Conservation (phyloP, 345 rosid genomes). For the Tarenaya hassleriana region DNA sequence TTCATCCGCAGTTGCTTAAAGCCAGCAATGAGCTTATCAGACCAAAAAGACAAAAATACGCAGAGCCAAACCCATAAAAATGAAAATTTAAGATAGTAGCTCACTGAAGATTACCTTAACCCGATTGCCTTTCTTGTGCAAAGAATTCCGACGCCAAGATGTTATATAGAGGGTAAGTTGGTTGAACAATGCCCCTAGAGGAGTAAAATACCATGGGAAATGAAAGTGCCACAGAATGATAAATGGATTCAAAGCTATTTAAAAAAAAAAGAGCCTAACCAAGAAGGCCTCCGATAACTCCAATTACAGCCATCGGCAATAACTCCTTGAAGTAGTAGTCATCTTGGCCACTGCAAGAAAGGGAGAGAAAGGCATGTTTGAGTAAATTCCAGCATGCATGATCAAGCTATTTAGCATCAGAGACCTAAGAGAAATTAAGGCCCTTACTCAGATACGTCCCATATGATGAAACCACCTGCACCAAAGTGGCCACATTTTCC, state of each 20-base stretch:
- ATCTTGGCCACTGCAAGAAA: slow-evolving; percentile 74
- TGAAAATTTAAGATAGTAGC: not conserved
- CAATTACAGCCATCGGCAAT: slow-evolving; percentile 97
- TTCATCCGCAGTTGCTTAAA: not conserved
- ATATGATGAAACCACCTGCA: slow-evolving; percentile 86
- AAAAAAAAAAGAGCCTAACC: slow-evolving; percentile 46
- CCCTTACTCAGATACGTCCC: slow-evolving; percentile 91
- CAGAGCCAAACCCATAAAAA: slow-evolving; percentile 10
- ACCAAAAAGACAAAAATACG: slow-evolving; percentile 9
- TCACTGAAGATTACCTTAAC: slow-evolving; percentile 53
- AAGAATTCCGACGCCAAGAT: slow-evolving; percentile 79
- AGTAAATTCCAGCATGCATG: slow-evolving; percentile 15
- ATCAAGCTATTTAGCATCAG: not conserved
- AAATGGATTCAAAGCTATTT: slow-evolving; percentile 11
- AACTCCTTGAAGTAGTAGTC: slow-evolving; percentile 88
- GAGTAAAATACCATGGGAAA: slow-evolving; percentile 18
- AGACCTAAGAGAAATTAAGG: slow-evolving; percentile 25
- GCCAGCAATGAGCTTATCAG: slow-evolving; percentile 11
- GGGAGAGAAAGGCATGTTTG: slow-evolving; percentile 2
- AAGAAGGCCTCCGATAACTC: slow-evolving; percentile 88
- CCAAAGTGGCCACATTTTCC: slow-evolving; percentile 99
- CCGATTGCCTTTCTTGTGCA: slow-evolving; percentile 80
- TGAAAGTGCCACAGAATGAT: slow-evolving; percentile 9
- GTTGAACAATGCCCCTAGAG: slow-evolving; percentile 83
- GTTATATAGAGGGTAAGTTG: slow-evolving; percentile 80